Conservation (phyloP, 768 basidiomycete species). For the Kwoniella mangroviensis region DNA sequence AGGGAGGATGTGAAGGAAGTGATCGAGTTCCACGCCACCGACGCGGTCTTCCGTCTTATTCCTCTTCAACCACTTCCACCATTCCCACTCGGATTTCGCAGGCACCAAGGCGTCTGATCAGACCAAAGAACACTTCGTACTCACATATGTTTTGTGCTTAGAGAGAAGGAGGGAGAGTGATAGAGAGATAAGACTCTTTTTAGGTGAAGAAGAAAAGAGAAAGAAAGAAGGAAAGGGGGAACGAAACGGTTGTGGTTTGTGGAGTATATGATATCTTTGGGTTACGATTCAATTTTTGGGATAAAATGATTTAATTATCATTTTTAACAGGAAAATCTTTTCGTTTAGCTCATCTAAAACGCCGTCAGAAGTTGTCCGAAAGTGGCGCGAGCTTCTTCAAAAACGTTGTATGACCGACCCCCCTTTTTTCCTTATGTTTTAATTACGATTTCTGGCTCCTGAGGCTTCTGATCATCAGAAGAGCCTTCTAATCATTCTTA, state of each 20-base stretch:
- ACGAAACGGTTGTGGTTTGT: constrained; percentile 10
- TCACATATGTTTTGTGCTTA: constrained; percentile 22
- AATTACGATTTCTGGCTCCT: background rate
- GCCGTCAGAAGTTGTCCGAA: background rate
- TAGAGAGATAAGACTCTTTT: constrained; percentile 27
- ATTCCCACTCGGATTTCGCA: background rate
- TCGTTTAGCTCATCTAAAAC: background rate
- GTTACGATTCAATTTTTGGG: constrained; percentile 15
- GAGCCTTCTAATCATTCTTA: background rate
- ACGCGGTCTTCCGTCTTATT: background rate
- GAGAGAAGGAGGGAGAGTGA: constrained; percentile 4
- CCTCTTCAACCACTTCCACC: background rate
- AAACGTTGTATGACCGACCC: constrained; percentile 1
- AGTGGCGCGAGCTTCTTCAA: background rate
- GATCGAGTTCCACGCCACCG: background rate
- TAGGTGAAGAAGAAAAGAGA: constrained; percentile 15
- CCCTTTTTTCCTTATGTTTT: background rate
- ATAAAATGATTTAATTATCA: constrained; percentile 17
- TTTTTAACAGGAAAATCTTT: constrained; percentile 11
- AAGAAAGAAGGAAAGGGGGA: constrained; percentile 14
- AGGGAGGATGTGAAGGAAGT: background rate
- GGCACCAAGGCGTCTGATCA: background rate
- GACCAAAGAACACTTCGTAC: constrained; percentile 7
- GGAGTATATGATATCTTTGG: constrained; percentile 10
- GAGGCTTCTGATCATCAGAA: background rate